These are phyloP conservation scores for Sodiomyces alkalinus DNA, from an alignment of 2,329 filamentous ascomycete genomes.

Conservation along the genomic window DNA sequence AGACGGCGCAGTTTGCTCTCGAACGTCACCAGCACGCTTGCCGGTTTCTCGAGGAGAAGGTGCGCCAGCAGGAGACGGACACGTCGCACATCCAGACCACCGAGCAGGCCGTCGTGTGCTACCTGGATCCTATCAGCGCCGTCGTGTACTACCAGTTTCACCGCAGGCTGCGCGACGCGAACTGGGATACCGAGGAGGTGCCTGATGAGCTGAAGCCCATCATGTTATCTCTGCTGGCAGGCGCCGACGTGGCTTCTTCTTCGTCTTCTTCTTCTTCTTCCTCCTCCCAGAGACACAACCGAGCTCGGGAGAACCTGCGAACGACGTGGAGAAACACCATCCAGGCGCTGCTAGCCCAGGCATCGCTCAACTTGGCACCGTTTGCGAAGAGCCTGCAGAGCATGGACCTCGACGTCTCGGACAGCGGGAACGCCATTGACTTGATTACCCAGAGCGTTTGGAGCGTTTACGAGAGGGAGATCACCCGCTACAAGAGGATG, in stretches of 20 bases:
- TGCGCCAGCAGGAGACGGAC: constrained; percentile 16
- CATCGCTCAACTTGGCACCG: background rate
- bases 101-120: constrained; percentile 12
- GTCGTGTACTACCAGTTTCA: constrained; percentile 15
- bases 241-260: too few relatives aligned
- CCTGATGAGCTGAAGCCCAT: constrained; percentile 2
- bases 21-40: constrained; percentile 19
- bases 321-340: background rate
- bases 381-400: background rate
- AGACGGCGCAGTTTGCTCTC: constrained; percentile 17
- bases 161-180: constrained; percentile 12
- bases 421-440: too few relatives aligned
- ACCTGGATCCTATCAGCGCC: constrained; percentile 10
- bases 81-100: constrained; percentile 8
- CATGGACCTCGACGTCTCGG: background rate
- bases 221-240: background rate
- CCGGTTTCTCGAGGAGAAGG: constrained; percentile 15
- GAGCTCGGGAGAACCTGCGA: constrained; percentile 2
- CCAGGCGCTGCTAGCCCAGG: constrained; percentile 1
- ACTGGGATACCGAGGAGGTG: constrained; percentile 12
- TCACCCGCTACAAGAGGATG: constrained; percentile 2
- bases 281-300: too few relatives aligned
- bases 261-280: too few relatives aligned
- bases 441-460: too few relatives aligned
- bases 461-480: constrained; percentile 1